Conservation (phyloP, 495 filamentous ascomycete genomes). For the Eremomyces bilateralis region DNA sequence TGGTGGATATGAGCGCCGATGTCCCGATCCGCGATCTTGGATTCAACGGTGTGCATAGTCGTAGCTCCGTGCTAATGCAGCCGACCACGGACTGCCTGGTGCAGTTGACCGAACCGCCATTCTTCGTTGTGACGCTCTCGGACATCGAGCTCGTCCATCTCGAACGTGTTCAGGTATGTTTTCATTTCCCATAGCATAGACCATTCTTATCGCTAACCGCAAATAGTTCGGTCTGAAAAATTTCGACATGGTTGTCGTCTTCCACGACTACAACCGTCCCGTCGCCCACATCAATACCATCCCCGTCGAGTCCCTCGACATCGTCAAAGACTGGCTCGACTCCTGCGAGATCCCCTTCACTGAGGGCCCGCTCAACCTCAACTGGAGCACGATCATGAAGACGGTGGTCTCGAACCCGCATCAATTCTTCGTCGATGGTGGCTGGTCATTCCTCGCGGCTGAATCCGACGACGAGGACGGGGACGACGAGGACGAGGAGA, state of each 20-base stretch:
- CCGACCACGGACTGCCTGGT: slow-evolving; percentile 97
- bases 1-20: slow-evolving; percentile 61
- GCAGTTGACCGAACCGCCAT: slow-evolving; percentile 89
- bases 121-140: slow-evolving; percentile 79
- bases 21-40: slow-evolving; percentile 92
- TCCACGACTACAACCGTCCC: slow-evolving; percentile 78
- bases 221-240: slow-evolving; percentile 84
- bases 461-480: slow-evolving; percentile 73
- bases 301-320: slow-evolving; percentile 80
- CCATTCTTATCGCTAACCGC: neutral
- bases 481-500: slow-evolving; percentile 68
- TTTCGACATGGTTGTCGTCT: slow-evolving; percentile 94
- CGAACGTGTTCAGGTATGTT: slow-evolving; percentile 64
- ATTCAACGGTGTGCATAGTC: slow-evolving; percentile 88
- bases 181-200: neutral
- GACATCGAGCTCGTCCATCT: slow-evolving; percentile 94
- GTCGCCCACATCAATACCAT: slow-evolving; percentile 96
- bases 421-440: slow-evolving; percentile 83
- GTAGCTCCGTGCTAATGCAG: slow-evolving; percentile 84
- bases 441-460: slow-evolving; percentile 79
- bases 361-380: slow-evolving; percentile 91
- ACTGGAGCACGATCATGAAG: slow-evolving; percentile 99
- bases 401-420: slow-evolving; percentile 86
- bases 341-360: slow-evolving; percentile 82
- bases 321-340: slow-evolving; percentile 96